phyloP scores from a whole-genome alignment of 2,329 filamentous ascomycete genomes.

The Pseudocercospora fijiensis region DNA sequence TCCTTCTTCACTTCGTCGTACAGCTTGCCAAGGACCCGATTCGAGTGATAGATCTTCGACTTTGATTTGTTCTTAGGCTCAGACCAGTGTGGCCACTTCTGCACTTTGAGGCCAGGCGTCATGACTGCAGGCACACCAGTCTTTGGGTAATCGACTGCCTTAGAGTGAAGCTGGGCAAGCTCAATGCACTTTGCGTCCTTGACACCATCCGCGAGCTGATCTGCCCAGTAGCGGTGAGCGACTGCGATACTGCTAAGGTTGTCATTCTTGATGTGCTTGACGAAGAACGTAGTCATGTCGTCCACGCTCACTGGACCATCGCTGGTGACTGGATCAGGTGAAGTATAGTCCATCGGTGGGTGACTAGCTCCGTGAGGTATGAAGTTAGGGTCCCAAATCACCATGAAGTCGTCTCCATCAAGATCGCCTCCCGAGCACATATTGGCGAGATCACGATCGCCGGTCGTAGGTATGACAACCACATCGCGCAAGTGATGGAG shows the following conservation, averaged over 20 bases:
- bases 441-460: constrained; percentile 79
- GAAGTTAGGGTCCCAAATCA: constrained; percentile 82
- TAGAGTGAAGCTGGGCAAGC: constrained; percentile 79
- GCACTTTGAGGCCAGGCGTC: constrained; percentile 59
- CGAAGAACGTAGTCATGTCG: constrained; percentile 82
- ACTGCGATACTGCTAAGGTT: constrained; percentile 75
- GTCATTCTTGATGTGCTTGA: constrained; percentile 90
- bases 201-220: constrained; percentile 60
- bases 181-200: constrained; percentile 67
- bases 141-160: constrained; percentile 92
- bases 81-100: constrained; percentile 82
- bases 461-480: constrained; percentile 79
- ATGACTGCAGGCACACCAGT: constrained; percentile 76
- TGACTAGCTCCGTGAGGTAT: constrained; percentile 70
- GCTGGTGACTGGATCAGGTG: constrained; percentile 57
- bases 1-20: constrained; percentile 73
- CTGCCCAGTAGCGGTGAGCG: constrained; percentile 76
- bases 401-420: constrained; percentile 92
- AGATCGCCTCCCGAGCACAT: constrained; percentile 97
- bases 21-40: constrained; percentile 72
- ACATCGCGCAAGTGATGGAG: constrained; percentile 78
- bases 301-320: constrained; percentile 64
- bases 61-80: constrained; percentile 52
- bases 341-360: constrained; percentile 73
- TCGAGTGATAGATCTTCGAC: constrained; percentile 62